These are phyloP conservation scores for Luffa acutangula DNA, from an alignment of 306 rosid genomes.

Conservation along the genomic window DNA sequence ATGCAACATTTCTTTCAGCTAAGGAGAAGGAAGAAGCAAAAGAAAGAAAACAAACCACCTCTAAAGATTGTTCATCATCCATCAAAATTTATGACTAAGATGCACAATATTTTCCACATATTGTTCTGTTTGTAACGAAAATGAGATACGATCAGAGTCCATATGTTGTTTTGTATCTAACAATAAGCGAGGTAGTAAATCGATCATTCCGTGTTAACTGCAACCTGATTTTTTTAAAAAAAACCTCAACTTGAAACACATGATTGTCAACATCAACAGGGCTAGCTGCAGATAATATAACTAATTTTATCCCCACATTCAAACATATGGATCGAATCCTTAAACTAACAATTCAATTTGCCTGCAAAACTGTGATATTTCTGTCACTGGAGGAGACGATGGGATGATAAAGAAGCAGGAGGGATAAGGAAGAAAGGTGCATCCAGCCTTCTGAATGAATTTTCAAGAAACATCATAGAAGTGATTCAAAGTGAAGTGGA, in stretches of 20 bases:
- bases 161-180: not conserved
- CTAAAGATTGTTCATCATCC: constrained; percentile 38
- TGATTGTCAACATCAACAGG: not conserved
- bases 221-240: not conserved
- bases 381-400: not conserved
- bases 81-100: constrained; percentile 48
- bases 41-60: constrained; percentile 27
- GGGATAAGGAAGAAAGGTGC: not conserved
- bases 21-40: constrained; percentile 50
- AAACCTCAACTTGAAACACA: not conserved
- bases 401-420: not conserved
- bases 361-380: not conserved
- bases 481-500: not conserved
- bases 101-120: constrained; percentile 64
- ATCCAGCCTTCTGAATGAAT: not conserved
- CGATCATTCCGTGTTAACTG: not conserved
- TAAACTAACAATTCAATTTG: not conserved
- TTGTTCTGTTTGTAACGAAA: constrained; percentile 50
- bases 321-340: not conserved
- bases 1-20: constrained; percentile 94
- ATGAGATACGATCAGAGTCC: not conserved
- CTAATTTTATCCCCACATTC: not conserved
- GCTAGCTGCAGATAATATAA: not conserved
- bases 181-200: not conserved
- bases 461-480: not conserved